Conservation (phyloP, 129 eudicot species). For the carrot (Daucus carota) region DNA sequence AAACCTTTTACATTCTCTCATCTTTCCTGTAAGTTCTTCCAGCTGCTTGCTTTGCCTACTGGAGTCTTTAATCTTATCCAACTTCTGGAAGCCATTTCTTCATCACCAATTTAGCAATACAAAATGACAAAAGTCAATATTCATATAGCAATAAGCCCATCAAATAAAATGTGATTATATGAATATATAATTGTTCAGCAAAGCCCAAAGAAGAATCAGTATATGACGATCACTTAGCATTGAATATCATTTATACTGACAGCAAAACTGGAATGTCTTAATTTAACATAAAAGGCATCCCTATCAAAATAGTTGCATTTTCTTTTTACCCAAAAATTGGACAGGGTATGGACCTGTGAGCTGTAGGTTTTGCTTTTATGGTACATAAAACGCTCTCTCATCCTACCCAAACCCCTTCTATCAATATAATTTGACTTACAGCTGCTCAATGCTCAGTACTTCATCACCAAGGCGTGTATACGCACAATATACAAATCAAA, state of each 20-base stretch:
- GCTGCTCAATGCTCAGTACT: neutral
- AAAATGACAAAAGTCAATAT: neutral
- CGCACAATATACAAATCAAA: neutral
- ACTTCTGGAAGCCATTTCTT: slow-evolving; percentile 97
- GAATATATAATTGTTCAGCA: neutral
- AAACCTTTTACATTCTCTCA: slow-evolving; percentile 98
- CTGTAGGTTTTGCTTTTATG: neutral
- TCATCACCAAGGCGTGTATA: neutral
- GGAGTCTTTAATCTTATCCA: slow-evolving; percentile 92
- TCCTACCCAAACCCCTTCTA: neutral
- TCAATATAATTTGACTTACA: neutral
- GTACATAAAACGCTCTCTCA: neutral
- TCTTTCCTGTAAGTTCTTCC: slow-evolving; percentile 94
- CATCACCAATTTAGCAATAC: slow-evolving; percentile 2
- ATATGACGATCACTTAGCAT: neutral
- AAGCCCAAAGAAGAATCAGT: neutral
- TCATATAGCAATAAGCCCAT: neutral
- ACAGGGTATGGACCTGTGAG: neutral
- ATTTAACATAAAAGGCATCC: neutral
- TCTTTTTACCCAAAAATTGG: neutral
- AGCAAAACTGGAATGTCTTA: neutral
- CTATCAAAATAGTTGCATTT: neutral
- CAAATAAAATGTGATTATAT: neutral
- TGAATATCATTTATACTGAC: neutral
- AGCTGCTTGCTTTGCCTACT: slow-evolving; percentile 93